Conservation (phyloP, 23 red algal species). For the Gracilaria gracilis region DNA sequence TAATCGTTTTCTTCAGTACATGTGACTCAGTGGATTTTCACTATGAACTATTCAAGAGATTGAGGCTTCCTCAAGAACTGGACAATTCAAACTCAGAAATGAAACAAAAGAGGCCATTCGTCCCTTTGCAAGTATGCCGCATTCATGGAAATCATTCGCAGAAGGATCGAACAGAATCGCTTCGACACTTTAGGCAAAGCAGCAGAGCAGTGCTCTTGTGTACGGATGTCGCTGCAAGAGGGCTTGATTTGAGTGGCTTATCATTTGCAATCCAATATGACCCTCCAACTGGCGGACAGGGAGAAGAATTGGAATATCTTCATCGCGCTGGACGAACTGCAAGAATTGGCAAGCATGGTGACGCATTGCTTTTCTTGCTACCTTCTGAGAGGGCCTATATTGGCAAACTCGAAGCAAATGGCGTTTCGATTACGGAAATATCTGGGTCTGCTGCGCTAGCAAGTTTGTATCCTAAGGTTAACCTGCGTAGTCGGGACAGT, state of each 20-base stretch:
- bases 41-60: constrained; percentile 67
- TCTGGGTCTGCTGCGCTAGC: constrained; percentile 70
- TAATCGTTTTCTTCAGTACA: constrained; percentile 92
- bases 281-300: constrained; percentile 83
- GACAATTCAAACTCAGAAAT: not conserved
- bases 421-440: constrained; percentile 63
- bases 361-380: constrained; percentile 84
- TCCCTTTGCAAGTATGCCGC: constrained; percentile 58
- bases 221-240: constrained; percentile 96
- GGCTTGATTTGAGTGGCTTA: constrained; percentile 89
- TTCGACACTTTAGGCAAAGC: constrained; percentile 74
- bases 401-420: constrained; percentile 52
- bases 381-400: constrained; percentile 82
- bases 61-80: constrained; percentile 68
- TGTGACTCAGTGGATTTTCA: constrained; percentile 95
- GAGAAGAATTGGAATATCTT: constrained; percentile 88
- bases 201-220: constrained; percentile 81
- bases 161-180: constrained; percentile 65
- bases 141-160: constrained; percentile 95
- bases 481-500: constrained; percentile 33
- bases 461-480: constrained; percentile 47
- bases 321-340: constrained; percentile 94
- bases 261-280: constrained; percentile 92
- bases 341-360: constrained; percentile 74
- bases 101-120: constrained; percentile 12